These are phyloP conservation scores for Metschnikowia kofuensis DNA, from an alignment of 805 yeast genomes.

Conservation along the genomic window DNA sequence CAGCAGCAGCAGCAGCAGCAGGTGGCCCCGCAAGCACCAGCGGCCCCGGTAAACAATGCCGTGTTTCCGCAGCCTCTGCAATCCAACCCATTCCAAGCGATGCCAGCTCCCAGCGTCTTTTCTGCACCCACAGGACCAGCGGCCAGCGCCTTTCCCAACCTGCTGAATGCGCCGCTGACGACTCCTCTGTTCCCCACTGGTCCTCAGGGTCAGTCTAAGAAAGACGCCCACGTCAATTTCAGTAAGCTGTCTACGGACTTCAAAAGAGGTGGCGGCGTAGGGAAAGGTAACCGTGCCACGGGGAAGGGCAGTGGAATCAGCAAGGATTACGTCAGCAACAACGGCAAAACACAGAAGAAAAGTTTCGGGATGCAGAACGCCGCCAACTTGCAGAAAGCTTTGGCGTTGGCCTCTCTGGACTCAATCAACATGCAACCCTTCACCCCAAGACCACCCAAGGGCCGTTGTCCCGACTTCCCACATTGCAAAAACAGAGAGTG, in stretches of 20 bases:
- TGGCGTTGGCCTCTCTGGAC: slow-evolving; percentile 30
- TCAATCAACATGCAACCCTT: slow-evolving; percentile 28
- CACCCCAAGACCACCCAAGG: slow-evolving; percentile 49
- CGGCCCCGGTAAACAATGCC: not conserved
- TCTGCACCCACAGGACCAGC: not conserved
- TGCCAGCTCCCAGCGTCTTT: not conserved
- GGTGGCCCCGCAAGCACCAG: too few species aligned
- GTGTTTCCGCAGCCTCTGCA: slow-evolving; percentile 9
- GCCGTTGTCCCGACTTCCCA: slow-evolving; percentile 71
- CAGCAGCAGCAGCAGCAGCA: too few species aligned
- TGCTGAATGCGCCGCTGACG: not conserved
- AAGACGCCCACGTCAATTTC: slow-evolving; percentile 13
- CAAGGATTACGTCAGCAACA: slow-evolving; percentile 17
- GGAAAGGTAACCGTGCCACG: slow-evolving; percentile 5
- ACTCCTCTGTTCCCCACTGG: slow-evolving; percentile 7
- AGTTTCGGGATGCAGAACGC: slow-evolving; percentile 38
- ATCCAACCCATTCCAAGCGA: slow-evolving; percentile 10
- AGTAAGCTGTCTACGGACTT: slow-evolving; percentile 9
- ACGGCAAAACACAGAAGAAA: slow-evolving; percentile 16
- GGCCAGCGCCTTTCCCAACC: slow-evolving; percentile 10
- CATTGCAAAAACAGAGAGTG: slow-evolving; percentile 69
- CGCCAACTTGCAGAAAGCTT: slow-evolving; percentile 40
- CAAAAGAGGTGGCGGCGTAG: slow-evolving; percentile 2
- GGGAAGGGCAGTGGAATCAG: slow-evolving; percentile 18
- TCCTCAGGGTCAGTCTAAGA: slow-evolving; percentile 6